Conservation (phyloP, 164 flowering plant genomes). For the Nymphaea colorata region DNA sequence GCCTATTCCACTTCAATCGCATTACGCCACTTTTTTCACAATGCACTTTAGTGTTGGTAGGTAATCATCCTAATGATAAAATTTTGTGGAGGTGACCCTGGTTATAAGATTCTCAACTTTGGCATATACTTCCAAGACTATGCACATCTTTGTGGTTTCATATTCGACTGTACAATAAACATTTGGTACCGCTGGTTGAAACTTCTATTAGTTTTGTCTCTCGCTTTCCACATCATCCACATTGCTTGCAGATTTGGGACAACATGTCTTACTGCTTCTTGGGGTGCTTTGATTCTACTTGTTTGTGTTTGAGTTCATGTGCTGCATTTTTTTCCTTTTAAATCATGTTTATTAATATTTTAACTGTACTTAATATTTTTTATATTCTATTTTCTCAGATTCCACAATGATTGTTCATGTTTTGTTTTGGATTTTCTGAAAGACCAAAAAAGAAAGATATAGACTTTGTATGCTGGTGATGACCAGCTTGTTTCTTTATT, state of each 20-base stretch:
- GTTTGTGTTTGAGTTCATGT: neutral
- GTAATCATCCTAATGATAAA: no score
- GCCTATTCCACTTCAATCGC: conserved; percentile 19
- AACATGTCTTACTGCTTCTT: neutral
- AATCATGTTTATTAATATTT: neutral
- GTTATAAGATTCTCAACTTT: neutral
- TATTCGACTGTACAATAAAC: neutral
- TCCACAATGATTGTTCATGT: no score
- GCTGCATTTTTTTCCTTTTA: neutral
- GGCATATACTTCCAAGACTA: neutral
- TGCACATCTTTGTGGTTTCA: neutral
- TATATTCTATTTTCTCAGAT: no score
- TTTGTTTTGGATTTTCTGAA: no score
- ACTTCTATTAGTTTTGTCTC: no score
- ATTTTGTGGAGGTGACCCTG: neutral
- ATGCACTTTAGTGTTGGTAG: no score
- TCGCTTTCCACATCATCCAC: neutral
- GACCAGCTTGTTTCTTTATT: no score
- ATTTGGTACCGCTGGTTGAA: neutral
- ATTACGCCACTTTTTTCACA: neutral
- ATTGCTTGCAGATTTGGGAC: neutral
- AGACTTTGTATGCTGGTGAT: no score
- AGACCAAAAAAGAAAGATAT: no score
- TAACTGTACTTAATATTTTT: neutral
- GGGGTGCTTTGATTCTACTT: no score